Conservation (phyloP, 2,329 filamentous ascomycete species). For the Aspergillus aculeatinus region DNA sequence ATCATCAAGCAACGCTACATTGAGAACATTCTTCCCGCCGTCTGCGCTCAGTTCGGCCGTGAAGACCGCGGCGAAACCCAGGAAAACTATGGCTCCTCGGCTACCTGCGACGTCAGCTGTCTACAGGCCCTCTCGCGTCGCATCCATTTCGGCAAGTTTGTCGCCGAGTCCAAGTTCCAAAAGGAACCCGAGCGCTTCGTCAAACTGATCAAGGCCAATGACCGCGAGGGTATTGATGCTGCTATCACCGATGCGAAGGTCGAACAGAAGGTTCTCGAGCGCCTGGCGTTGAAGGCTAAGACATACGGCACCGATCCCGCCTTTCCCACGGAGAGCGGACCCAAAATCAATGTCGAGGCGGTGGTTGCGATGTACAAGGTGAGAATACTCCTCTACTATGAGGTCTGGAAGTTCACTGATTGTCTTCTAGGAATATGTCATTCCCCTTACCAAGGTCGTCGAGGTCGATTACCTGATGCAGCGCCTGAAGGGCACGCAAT, state of each 20-base stretch:
- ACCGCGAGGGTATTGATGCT: constrained; percentile 77
- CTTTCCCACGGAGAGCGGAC: constrained; percentile 46
- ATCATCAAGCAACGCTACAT: constrained; percentile 86
- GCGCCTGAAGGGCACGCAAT: constrained; percentile 61
- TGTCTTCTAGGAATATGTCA: constrained; percentile 67
- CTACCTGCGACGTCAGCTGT: constrained; percentile 85
- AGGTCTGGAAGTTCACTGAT: background rate
- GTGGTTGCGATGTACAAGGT: constrained; percentile 82
- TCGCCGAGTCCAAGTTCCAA: constrained; percentile 92
- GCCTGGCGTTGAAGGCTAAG: constrained; percentile 81
- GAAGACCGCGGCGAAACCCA: constrained; percentile 78
- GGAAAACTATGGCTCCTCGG: constrained; percentile 93
- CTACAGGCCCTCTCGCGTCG: constrained; percentile 85
- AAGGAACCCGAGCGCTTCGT: constrained; percentile 80
- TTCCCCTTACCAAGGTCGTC: constrained; percentile 95
- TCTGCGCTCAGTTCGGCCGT: constrained; percentile 73
- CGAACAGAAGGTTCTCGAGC: constrained; percentile 86
- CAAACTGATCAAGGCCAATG: constrained; percentile 73
- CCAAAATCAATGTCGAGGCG: constrained; percentile 88
- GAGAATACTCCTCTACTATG: constrained; percentile 10
- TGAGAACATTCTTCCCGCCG: constrained; percentile 74
- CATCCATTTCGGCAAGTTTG: constrained; percentile 98
- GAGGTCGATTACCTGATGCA: constrained; percentile 99
- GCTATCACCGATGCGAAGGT: constrained; percentile 89
- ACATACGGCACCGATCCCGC: constrained; percentile 92